phyloP scores from a whole-genome alignment of 257 asterid species.

The Fraxinus quadrangulata region DNA sequence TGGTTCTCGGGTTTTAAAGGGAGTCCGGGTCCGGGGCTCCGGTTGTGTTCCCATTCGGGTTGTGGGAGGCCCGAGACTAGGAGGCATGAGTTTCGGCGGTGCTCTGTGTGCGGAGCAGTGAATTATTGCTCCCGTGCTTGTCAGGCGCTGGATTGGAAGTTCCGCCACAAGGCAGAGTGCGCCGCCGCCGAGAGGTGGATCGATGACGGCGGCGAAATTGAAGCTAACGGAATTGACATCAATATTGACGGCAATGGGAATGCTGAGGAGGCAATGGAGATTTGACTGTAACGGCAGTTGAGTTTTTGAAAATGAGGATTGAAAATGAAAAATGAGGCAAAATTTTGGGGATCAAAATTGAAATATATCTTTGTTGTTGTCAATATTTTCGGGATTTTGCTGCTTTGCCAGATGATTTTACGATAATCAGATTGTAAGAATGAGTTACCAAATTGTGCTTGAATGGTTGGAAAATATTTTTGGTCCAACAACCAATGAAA shows the following conservation, averaged over 20 bases:
- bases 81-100: slow-evolving; percentile 82
- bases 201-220: slow-evolving; percentile 35
- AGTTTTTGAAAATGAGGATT: slow-evolving; percentile 34
- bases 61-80: slow-evolving; percentile 94
- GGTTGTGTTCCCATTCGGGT: slow-evolving; percentile 75
- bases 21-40: slow-evolving; percentile 56
- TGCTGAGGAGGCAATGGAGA: slow-evolving; percentile 37
- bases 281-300: slow-evolving; percentile 70
- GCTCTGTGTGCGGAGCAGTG: slow-evolving; percentile 87
- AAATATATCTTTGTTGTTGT: slow-evolving; percentile 21
- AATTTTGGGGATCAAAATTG: slow-evolving; percentile 36
- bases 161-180: slow-evolving; percentile 83
- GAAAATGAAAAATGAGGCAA: slow-evolving; percentile 34
- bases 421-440: no score
- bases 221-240: slow-evolving; percentile 28
- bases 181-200: slow-evolving; percentile 57
- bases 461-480: no score
- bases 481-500: no score
- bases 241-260: slow-evolving; percentile 17
- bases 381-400: not conserved
- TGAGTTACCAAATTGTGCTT: no score
- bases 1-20: slow-evolving; percentile 54
- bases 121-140: slow-evolving; percentile 97
- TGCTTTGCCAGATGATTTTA: no score
- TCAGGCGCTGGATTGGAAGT: slow-evolving; percentile 95